Evolutionary conservation across 805 yeast genomes (phyloP).

Genomic region (Ogataea trehaloabstinens): DNA sequence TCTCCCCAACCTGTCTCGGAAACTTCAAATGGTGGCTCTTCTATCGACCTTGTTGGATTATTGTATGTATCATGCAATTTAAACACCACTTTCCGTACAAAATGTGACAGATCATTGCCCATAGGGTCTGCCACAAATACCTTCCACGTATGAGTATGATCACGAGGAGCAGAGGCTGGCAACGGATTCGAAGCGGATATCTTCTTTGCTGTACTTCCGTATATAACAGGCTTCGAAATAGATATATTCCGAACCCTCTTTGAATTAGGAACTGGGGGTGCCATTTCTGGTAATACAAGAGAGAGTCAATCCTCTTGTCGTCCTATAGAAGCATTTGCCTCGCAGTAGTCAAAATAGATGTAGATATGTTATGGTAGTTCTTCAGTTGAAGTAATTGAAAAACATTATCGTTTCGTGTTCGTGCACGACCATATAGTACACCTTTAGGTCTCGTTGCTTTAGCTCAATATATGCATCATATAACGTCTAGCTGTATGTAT

Average conservation of each 20-base stretch:
- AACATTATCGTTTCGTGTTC: too few species aligned
- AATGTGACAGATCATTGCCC: slow-evolving; percentile 74
- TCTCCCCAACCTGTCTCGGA: slow-evolving; percentile 99
- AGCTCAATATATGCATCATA: too few species aligned
- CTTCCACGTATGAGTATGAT: slow-evolving; percentile 96
- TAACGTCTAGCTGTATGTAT: too few species aligned
- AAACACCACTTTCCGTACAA: slow-evolving; percentile 87
- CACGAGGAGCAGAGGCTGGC: slow-evolving; percentile 67
- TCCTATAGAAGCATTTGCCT: too few species aligned
- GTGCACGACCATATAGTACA: too few species aligned
- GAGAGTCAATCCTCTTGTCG: not conserved
- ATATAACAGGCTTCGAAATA: slow-evolving; percentile 72
- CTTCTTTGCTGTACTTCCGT: slow-evolving; percentile 79
- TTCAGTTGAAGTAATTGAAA: too few species aligned
- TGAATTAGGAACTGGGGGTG: slow-evolving; percentile 31
- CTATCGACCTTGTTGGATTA: slow-evolving; percentile 81
- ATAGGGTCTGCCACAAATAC: slow-evolving; percentile 82
- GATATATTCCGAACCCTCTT: slow-evolving; percentile 49
- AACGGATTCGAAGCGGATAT: slow-evolving; percentile 47
- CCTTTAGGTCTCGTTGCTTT: too few species aligned
- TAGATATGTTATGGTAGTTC: too few species aligned
- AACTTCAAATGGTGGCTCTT: slow-evolving; percentile 88
- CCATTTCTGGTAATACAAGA: too few species aligned
- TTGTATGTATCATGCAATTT: slow-evolving; percentile 94
- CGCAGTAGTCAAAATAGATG: too few species aligned